Conservation (phyloP, 192 early-diverging fungal genomes). For the Coemansia sp. region DNA sequence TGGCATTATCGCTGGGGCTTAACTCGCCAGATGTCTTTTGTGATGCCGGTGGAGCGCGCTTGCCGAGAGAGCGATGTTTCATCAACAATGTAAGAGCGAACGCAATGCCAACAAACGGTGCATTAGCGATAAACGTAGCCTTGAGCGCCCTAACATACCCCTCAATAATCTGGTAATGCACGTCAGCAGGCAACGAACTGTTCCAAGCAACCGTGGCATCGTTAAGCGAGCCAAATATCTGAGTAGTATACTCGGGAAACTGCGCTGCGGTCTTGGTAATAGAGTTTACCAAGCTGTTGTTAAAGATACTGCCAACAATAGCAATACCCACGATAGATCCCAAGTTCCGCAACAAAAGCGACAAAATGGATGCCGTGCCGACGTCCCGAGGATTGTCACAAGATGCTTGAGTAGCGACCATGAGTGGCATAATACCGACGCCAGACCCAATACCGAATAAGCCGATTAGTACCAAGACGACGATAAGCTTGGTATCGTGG, state of each 20-base stretch:
- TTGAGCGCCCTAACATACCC: slow-evolving; percentile 25
- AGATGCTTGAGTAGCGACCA: slow-evolving; percentile 32
- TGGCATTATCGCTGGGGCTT: not conserved
- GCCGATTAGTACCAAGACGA: slow-evolving; percentile 24
- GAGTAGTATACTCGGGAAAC: slow-evolving; percentile 17
- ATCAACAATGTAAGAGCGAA: slow-evolving; percentile 28
- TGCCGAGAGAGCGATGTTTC: slow-evolving; percentile 25
- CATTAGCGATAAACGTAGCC: slow-evolving; percentile 35
- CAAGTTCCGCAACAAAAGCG: slow-evolving; percentile 26
- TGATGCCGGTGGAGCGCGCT: slow-evolving; percentile 3
- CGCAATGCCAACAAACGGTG: slow-evolving; percentile 30
- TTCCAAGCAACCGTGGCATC: slow-evolving; percentile 28
- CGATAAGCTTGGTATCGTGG: slow-evolving; percentile 19
- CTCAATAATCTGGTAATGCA: slow-evolving; percentile 18
- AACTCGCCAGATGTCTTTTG: slow-evolving; percentile 1
- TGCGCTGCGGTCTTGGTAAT: slow-evolving; percentile 15
- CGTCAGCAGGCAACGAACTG: slow-evolving; percentile 10
- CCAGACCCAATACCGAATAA: slow-evolving; percentile 32
- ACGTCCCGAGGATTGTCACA: slow-evolving; percentile 19
- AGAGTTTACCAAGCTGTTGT: slow-evolving; percentile 25
- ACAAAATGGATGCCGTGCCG: slow-evolving; percentile 30
- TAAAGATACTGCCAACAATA: slow-evolving; percentile 30
- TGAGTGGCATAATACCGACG: slow-evolving; percentile 28
- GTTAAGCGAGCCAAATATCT: slow-evolving; percentile 18
- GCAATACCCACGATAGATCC: slow-evolving; percentile 39